Evolutionary conservation across 441 rosid species (phyloP).

Genomic region (Metrosideros polymorpha): DNA sequence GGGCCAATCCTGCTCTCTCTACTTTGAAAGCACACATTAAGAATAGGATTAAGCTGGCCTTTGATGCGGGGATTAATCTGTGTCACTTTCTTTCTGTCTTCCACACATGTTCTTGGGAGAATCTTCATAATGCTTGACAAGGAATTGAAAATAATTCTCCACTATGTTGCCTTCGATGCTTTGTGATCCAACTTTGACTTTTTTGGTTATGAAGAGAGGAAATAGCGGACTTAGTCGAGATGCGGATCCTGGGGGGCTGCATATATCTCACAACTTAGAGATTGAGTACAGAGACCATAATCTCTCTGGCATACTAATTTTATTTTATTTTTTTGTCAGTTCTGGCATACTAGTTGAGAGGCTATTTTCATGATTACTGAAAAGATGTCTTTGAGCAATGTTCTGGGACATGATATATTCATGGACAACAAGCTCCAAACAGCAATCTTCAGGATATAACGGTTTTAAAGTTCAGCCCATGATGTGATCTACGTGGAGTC

Average conservation of each 20-base stretch:
- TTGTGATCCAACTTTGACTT: background rate
- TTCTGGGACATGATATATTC: background rate
- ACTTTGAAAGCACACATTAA: background rate
- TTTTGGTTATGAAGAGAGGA: background rate
- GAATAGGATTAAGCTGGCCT: background rate
- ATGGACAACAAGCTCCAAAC: background rate
- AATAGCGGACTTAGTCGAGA: background rate
- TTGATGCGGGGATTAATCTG: background rate
- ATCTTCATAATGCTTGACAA: background rate
- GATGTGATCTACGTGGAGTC: background rate
- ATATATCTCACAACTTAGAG: background rate
- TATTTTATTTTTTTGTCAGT: too few relatives aligned
- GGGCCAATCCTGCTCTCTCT: background rate
- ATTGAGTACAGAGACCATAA: background rate
- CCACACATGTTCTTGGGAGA: background rate
- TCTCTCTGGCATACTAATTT: background rate
- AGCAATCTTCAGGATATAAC: background rate
- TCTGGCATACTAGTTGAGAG: background rate
- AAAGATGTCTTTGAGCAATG: background rate
- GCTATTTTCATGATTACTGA: background rate
- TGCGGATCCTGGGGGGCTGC: background rate
- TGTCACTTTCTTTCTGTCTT: background rate
- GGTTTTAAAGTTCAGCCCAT: background rate
- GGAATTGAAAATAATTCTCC: background rate
- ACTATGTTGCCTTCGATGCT: background rate